Evolutionary conservation across 257 asterid genomes (phyloP).

Genomic region (Solanum neorickii): DNA sequence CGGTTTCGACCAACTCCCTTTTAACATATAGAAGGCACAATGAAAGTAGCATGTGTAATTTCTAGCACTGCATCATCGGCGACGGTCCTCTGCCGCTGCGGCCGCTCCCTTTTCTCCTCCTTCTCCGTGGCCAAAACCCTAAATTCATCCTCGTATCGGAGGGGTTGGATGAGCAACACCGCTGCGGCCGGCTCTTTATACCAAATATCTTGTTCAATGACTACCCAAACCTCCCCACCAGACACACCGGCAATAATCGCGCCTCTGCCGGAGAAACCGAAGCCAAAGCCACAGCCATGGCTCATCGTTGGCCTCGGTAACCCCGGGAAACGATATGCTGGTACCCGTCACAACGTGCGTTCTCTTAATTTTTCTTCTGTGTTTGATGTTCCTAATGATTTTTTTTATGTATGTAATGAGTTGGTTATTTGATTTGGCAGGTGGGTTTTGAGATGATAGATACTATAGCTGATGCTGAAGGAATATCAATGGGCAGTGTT

Average conservation of each 20-base stretch:
- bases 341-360: conserved; percentile 83
- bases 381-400: not conserved
- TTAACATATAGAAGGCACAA: not conserved
- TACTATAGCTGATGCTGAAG: conserved; percentile 79
- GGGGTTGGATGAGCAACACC: conserved; percentile 1
- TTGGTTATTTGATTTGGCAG: conserved; percentile 15
- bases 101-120: conserved; percentile 20
- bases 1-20: not conserved
- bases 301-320: conserved; percentile 97
- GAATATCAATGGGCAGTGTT: conserved; percentile 53
- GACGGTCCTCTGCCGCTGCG: conserved; percentile 8
- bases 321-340: conserved; percentile 74
- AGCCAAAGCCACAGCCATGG: conserved; percentile 60
- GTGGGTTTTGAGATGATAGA: conserved; percentile 95
- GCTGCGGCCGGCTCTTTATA: not conserved
- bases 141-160: not conserved
- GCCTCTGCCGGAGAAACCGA: conserved; percentile 3
- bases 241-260: conserved; percentile 8
- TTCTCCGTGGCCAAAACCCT: conserved; percentile 15
- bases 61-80: conserved; percentile 20
- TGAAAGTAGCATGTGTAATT: not conserved
- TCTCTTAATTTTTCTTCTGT: not conserved
- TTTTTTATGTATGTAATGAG: not conserved
- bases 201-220: conserved; percentile 29
- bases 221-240: conserved; percentile 3